phyloP scores from a whole-genome alignment of 2,329 filamentous ascomycete genomes.

The Fusarium oligoseptatum region DNA sequence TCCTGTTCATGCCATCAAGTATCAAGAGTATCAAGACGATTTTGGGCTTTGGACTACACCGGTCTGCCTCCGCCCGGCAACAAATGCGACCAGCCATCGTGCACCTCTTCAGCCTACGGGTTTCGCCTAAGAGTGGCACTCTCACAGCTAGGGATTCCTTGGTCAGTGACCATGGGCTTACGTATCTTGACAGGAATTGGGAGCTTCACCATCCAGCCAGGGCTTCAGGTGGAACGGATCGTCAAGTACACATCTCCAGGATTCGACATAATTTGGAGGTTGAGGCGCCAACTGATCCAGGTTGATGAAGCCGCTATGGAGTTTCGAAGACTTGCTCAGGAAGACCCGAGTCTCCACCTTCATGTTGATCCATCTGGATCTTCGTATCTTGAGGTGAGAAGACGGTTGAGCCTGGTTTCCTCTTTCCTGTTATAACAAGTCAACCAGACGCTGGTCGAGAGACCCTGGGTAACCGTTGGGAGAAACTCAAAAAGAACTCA shows the following conservation, averaged over 20 bases:
- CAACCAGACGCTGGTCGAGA: rapidly evolving
- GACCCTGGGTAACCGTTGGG: rapidly evolving
- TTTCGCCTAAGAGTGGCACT: not conserved
- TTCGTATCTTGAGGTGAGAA: slow-evolving; percentile 6
- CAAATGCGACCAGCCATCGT: not conserved
- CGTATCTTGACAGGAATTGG: not conserved
- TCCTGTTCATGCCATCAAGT: not conserved
- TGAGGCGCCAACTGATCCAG: not conserved
- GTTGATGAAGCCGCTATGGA: not conserved
- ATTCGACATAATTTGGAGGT: not conserved
- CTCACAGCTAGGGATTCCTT: not conserved
- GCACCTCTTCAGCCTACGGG: not conserved
- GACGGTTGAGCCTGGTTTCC: rapidly evolving
- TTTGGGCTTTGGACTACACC: not conserved
- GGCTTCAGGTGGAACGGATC: not conserved
- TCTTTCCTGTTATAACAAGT: not conserved
- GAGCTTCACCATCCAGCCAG: not conserved
- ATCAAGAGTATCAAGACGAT: not conserved
- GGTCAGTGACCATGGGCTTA: not conserved
- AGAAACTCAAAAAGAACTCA: too few relatives aligned
- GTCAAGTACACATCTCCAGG: slow-evolving; percentile 12
- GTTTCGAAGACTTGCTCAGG: not conserved
- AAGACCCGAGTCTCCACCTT: not conserved
- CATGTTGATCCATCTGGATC: slow-evolving; percentile 9
- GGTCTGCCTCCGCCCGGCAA: not conserved